Evolutionary conservation across 306 rosid genomes (phyloP).

Genomic region (Ammopiptanthus mongolicus): DNA sequence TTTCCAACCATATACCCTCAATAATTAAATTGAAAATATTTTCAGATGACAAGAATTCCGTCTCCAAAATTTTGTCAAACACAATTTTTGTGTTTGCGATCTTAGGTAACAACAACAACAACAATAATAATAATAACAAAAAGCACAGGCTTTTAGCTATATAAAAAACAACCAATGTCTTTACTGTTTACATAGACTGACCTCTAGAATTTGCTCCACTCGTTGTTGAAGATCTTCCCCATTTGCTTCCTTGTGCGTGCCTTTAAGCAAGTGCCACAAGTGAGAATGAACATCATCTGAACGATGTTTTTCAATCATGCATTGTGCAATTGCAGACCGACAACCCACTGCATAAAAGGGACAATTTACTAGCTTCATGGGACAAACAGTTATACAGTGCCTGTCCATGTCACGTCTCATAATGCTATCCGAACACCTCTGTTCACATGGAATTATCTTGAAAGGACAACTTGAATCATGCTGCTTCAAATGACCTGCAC

Average conservation of each 20-base stretch:
- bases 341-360: conserved; percentile 78
- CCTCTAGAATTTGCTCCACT: conserved; percentile 56
- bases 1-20: not conserved
- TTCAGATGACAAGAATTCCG: not conserved
- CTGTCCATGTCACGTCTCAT: conserved; percentile 92
- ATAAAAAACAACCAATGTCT: not conserved
- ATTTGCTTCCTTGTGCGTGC: conserved; percentile 49
- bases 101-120: too few relatives aligned
- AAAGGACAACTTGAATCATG: conserved; percentile 79
- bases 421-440: conserved; percentile 50
- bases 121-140: not conserved
- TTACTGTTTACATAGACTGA: conserved; percentile 22
- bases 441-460: conserved; percentile 78
- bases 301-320: conserved; percentile 51
- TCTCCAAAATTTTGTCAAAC: not conserved
- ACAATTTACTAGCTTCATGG: conserved; percentile 85
- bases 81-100: not conserved
- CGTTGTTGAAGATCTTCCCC: conserved; percentile 47
- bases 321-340: conserved; percentile 48
- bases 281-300: conserved; percentile 48
- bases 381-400: conserved; percentile 79
- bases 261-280: conserved; percentile 48
- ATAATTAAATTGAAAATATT: not conserved
- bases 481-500: conserved; percentile 44
- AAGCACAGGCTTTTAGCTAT: not conserved